phyloP scores from a whole-genome alignment of 495 filamentous ascomycete genomes.

The Neurospora sp. region DNA sequence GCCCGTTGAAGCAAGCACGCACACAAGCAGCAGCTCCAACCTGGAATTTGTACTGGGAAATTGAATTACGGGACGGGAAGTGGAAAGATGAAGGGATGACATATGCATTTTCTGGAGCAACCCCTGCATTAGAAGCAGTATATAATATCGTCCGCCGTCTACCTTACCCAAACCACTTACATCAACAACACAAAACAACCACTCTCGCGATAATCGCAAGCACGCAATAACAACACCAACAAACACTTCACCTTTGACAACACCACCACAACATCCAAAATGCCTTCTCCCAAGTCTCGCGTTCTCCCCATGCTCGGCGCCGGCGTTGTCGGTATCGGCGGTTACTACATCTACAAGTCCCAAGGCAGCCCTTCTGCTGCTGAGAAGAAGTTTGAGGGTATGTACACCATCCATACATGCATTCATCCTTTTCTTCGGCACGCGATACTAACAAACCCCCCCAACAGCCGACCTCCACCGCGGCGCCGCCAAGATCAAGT shows the following conservation, averaged over 20 bases:
- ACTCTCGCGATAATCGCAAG: constrained; percentile 3
- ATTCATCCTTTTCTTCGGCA: background rate
- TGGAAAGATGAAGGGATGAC: background rate
- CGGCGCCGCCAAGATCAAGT: constrained; percentile 55
- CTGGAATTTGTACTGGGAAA: background rate
- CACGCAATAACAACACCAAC: constrained; percentile 1
- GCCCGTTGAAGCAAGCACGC: background rate
- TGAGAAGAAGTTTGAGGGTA: constrained; percentile 74
- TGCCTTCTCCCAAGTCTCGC: constrained; percentile 39
- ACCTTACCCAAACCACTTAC: background rate
- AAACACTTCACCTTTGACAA: constrained; percentile 1
- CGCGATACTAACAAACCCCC: constrained; percentile 5
- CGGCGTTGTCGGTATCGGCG: constrained; percentile 55
- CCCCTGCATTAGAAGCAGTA: background rate
- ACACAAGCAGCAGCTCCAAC: background rate
- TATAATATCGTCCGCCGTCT: background rate
- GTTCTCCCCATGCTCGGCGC: constrained; percentile 49
- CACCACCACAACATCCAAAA: constrained; percentile 18
- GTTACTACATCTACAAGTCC: constrained; percentile 87
- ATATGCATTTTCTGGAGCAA: background rate
- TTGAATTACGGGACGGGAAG: background rate
- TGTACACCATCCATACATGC: constrained; percentile 9
- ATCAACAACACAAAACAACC: background rate
- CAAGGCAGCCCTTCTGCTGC: constrained; percentile 76
- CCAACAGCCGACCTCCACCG: constrained; percentile 50